Evolutionary conservation across 2,329 filamentous ascomycete genomes (phyloP).

Genomic region (Sodiomyces alkalinus): DNA sequence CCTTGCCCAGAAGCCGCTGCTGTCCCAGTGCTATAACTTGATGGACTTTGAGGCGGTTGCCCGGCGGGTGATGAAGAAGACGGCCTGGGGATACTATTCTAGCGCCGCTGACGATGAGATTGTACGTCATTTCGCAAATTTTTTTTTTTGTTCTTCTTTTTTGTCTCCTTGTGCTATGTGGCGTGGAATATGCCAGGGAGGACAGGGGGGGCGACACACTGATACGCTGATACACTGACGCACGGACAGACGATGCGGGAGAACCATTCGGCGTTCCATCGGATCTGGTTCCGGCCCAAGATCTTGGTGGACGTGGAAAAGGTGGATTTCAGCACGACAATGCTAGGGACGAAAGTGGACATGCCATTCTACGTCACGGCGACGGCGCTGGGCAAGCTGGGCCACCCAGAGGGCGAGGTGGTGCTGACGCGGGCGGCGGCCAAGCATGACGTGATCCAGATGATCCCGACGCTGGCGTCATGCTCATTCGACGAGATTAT

Average conservation of each 20-base stretch:
- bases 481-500: conserved; percentile 97
- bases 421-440: conserved; percentile 70
- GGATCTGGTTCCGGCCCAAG: conserved; percentile 89
- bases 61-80: conserved; percentile 82
- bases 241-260: conserved; percentile 89
- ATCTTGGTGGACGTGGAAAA: conserved; percentile 81
- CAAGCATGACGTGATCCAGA: conserved; percentile 85
- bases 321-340: conserved; percentile 76
- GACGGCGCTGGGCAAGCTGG: conserved; percentile 88
- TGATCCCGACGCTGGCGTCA: conserved; percentile 94
- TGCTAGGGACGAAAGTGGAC: conserved; percentile 74
- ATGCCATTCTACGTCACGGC: conserved; percentile 95
- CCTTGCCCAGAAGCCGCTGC: conserved; percentile 57
- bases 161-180: too few species aligned
- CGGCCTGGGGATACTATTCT: conserved; percentile 95
- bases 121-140: conserved; percentile 10
- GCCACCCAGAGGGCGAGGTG: conserved; percentile 86
- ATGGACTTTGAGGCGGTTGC: conserved; percentile 95
- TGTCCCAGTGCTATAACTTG: conserved; percentile 84
- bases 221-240: too few species aligned
- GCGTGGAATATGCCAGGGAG: too few species aligned
- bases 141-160: not conserved
- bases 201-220: too few species aligned
- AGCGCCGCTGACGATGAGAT: conserved; percentile 53
- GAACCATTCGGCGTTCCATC: conserved; percentile 91